Evolutionary conservation across 495 filamentous ascomycete species (phyloP).

Genomic region (Aspergillus carlsbadensis): DNA sequence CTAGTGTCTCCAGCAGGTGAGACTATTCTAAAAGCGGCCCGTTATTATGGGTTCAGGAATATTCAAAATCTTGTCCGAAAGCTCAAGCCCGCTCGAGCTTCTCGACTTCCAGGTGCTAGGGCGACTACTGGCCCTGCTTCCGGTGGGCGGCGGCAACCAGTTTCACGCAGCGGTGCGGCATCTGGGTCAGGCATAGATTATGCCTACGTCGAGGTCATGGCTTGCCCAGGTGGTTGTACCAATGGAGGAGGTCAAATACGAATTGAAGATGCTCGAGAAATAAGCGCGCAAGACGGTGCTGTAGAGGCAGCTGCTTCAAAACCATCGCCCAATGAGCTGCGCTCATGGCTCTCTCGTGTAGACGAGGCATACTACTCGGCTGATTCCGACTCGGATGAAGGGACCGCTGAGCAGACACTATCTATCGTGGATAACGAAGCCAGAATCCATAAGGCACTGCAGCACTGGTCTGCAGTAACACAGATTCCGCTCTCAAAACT

Average conservation of each 20-base stretch:
- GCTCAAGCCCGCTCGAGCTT: constrained; percentile 73
- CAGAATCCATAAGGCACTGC: constrained; percentile 55
- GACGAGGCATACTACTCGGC: constrained; percentile 95
- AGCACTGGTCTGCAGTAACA: constrained; percentile 71
- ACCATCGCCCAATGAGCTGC: constrained; percentile 70
- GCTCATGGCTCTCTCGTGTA: constrained; percentile 79
- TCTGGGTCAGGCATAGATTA: constrained; percentile 58
- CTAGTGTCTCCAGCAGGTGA: constrained; percentile 54
- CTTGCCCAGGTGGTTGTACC: constrained; percentile 95
- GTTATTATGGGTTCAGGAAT: constrained; percentile 96
- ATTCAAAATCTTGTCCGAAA: constrained; percentile 95
- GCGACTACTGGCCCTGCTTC: constrained; percentile 26
- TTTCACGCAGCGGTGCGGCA: constrained; percentile 31
- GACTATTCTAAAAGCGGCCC: constrained; percentile 72
- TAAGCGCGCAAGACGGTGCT: constrained; percentile 13
- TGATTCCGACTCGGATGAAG: constrained; percentile 53
- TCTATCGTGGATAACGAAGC: constrained; percentile 32
- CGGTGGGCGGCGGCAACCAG: constrained; percentile 43
- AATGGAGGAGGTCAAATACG: constrained; percentile 97
- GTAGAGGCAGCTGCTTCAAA: constrained; percentile 36
- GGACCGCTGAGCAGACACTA: constrained; percentile 11
- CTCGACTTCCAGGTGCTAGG: constrained; percentile 74
- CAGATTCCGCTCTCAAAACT: constrained; percentile 69
- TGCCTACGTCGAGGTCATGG: constrained; percentile 97
- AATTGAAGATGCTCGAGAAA: constrained; percentile 64